Evolutionary conservation across 768 basidiomycete species (phyloP), one percentile per base, ranked within the genome.

Genomic region (Leucocoprinus leucothites): DNA sequence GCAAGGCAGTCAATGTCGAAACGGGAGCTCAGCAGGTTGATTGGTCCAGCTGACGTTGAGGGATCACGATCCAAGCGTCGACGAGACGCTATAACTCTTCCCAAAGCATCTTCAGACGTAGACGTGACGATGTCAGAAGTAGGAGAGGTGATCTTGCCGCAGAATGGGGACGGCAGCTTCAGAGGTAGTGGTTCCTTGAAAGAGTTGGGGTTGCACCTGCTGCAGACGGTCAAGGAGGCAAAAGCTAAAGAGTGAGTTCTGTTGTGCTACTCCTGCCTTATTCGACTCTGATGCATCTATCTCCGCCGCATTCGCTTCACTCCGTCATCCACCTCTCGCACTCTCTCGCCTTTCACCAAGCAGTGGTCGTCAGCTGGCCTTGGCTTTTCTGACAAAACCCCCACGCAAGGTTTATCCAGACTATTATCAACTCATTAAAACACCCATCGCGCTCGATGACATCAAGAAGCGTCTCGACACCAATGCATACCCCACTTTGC

Each of bases 191-290:
- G 69, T 44, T 72, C 72, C 56, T 78, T 87, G 66, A 85, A 79
- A 65, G 84, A 84, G 71, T 79, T 83, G 66, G 89, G 85, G 43
- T 67, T 85, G 71, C 80, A 77, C 71, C 69, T 91, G 73, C 91
- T 87, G 86, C 82, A 86, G 66, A 81, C 80, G 36, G 78, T 92
- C 68, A 89, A 82, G 79, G 87, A 89, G 69, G 90, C 88, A 65
- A 83, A 84, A 67, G 87, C 85, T 77, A 89, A 89, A 80, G 89
- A 91, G 91, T 92, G 80, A 79, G 89, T 88, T 73, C 74, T 76
- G 71, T 66, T 66, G 71, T 68, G 54, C 66, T 67, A 68, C 62
- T 73, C 71, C 65, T 69, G 67, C 68, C 67, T 69, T 74, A 71
- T 73, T 73, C 71, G 70, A 74, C 73, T 44, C 54, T 56, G 54